Conservation (phyloP, 2,329 filamentous ascomycete species). For the Drechslerella coelobrocha region DNA sequence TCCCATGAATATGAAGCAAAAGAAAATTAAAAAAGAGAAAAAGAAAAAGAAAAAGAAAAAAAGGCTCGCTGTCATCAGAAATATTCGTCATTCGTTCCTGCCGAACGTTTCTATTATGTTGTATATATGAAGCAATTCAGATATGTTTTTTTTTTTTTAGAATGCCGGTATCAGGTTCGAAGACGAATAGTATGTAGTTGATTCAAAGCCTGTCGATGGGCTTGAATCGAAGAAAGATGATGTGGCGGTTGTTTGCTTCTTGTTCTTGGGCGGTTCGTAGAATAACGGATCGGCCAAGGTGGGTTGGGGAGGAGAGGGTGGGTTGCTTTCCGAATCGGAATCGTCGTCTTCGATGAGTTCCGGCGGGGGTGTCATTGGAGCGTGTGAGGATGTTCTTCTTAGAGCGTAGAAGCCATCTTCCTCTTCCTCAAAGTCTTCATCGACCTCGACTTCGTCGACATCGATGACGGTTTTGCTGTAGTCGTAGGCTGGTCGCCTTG, state of each 20-base stretch:
- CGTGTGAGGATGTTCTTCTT: constrained; percentile 53
- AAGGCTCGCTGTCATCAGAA: constrained; percentile 38
- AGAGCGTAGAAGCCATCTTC: constrained; percentile 55
- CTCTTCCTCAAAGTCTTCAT: constrained; percentile 67
- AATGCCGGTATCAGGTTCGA: constrained; percentile 42
- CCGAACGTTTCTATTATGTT: constrained; percentile 20
- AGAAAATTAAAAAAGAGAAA: too few species aligned
- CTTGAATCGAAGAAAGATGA: constrained; percentile 16
- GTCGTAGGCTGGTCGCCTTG: constrained; percentile 53
- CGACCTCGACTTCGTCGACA: constrained; percentile 60
- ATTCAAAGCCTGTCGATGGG: constrained; percentile 1
- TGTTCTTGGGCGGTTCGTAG: constrained; percentile 35
- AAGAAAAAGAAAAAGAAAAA: constrained; percentile 12
- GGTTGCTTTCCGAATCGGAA: constrained; percentile 50
- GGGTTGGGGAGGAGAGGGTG: constrained; percentile 54
- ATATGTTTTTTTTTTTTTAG: constrained; percentile 13
- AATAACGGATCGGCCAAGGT: constrained; percentile 45
- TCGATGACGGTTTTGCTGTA: constrained; percentile 51
- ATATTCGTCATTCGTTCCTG: constrained; percentile 45
- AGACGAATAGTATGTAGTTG: constrained; percentile 36
- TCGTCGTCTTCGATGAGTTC: constrained; percentile 54
- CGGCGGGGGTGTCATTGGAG: constrained; percentile 52
- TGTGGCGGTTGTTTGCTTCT: constrained; percentile 11
- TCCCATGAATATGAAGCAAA: too few species aligned
- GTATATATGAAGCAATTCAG: constrained; percentile 1